Evolutionary conservation across 2,329 filamentous ascomycete species (phyloP), one percentile per base, ranked within the genome.

Genomic region (Fonsecaea monophora): DNA sequence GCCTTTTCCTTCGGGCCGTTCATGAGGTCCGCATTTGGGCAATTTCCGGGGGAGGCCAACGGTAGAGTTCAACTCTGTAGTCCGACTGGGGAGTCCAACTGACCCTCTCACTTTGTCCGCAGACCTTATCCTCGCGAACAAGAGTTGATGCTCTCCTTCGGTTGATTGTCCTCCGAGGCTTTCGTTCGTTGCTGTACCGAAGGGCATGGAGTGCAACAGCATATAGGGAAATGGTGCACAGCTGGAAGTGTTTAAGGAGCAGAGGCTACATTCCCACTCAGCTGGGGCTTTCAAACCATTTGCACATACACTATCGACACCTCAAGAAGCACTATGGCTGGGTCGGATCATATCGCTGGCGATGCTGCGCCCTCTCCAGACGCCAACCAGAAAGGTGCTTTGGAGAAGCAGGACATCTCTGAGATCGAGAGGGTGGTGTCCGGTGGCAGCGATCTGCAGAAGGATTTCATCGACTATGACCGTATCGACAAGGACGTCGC

Each of bases 401-500:
- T 34, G 62, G 64, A 60, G 55, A 75, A 72, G n/a, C 64, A 73
- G 53, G 78, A 78, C 45, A 75, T 80, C 65, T 75, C 77, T 6
- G 79, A 84, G 63, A 79, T 87, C 64, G 84, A 86, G 76, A 78
- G 80, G 32, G 81, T 83, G 4, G 67, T 83, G 59, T 85, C 82
- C 1, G 76, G 74, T 18, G 77, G 76, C 18, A 80, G 82, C 64
- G 77, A 79, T 54, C 75, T 80, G 32, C 80, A 83, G 63, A 83
- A 83, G 62, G 84, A 85, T 62, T 80, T 84, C 60, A 81, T 85
- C 67, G 82, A 90, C 83, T 83, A 85, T 69, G 77, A 82, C 30
- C 84, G 84, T 73, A 83, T 92, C 63, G 90, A 93, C 78, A 82
- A 85, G 63, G 90, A 93, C 78, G 81, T 93, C 42, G 88, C 89